These are phyloP conservation scores for Przewalskia tangutica DNA, from an alignment of 257 asterid species.

Conservation along the genomic window DNA sequence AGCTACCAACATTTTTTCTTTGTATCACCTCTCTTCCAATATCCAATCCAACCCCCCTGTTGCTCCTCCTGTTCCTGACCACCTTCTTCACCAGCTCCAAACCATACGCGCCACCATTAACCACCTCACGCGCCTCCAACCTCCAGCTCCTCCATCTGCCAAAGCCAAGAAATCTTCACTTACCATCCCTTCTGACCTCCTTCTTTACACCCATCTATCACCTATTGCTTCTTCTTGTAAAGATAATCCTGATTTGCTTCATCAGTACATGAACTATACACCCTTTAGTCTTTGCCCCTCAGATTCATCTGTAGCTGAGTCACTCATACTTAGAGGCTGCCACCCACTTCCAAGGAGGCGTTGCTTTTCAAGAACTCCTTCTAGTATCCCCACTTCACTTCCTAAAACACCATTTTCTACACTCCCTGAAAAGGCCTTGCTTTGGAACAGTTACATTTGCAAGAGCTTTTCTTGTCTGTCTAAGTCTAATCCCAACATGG, in stretches of 20 bases:
- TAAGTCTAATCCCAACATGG: conserved; percentile 45
- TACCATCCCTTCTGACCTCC: conserved; percentile 75
- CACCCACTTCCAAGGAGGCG: conserved; percentile 98
- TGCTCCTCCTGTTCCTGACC: conserved; percentile 69
- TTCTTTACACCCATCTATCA: conserved; percentile 61
- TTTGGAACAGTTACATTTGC: conserved; percentile 49
- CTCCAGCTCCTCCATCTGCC: conserved; percentile 21
- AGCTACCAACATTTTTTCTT: conserved; percentile 92
- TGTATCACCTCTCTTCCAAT: conserved; percentile 95
- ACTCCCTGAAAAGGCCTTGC: conserved; percentile 51
- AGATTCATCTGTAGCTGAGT: conserved; percentile 57
- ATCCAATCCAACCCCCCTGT: conserved; percentile 49
- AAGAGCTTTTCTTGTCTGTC: conserved; percentile 71
- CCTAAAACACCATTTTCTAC: conserved; percentile 57
- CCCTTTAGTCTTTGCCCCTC: conserved; percentile 67
- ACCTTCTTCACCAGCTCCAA: conserved; percentile 91
- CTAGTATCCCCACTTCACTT: conserved; percentile 30
- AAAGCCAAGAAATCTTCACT: conserved; percentile 20
- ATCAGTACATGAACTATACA: conserved; percentile 80
- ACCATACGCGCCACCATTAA: conserved; percentile 93
- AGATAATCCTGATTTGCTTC: conserved; percentile 65
- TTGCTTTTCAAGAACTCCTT: conserved; percentile 63
- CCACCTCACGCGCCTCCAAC: conserved; percentile 81
- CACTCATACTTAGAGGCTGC: conserved; percentile 83
- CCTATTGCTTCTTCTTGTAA: conserved; percentile 89